Conservation (phyloP, 2,329 filamentous ascomycete species). For the Ophiostoma perfectum region DNA sequence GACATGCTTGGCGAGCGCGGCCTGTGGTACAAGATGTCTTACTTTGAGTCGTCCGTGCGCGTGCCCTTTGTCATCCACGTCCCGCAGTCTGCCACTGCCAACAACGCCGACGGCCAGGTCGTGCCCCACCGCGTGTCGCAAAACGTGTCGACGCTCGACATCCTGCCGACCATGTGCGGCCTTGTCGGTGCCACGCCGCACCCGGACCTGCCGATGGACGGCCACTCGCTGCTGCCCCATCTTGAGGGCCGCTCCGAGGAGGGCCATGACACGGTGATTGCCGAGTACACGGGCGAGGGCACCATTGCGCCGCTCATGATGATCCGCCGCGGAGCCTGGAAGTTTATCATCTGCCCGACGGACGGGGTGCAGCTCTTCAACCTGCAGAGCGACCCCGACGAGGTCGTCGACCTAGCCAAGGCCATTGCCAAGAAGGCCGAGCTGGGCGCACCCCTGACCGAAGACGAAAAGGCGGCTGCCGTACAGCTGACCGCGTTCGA, state of each 20-base stretch:
- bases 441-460: slow-evolving; percentile 32
- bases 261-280: slow-evolving; percentile 70
- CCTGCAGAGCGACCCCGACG: slow-evolving; percentile 66
- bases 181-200: slow-evolving; percentile 67
- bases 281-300: slow-evolving; percentile 92
- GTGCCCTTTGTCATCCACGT: slow-evolving; percentile 83
- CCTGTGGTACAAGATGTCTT: slow-evolving; percentile 91
- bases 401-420: slow-evolving; percentile 67
- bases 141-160: slow-evolving; percentile 86
- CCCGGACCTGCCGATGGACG: slow-evolving; percentile 75
- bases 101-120: slow-evolving; percentile 37
- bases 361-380: slow-evolving; percentile 84
- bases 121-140: slow-evolving; percentile 68
- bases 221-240: slow-evolving; percentile 73
- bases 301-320: slow-evolving; percentile 87
- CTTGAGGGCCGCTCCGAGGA: slow-evolving; percentile 49
- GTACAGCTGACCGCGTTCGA: slow-evolving; percentile 61
- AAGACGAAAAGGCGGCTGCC: slow-evolving; percentile 44
- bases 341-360: slow-evolving; percentile 79
- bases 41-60: slow-evolving; percentile 85
- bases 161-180: slow-evolving; percentile 83
- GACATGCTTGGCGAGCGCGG: slow-evolving; percentile 93
- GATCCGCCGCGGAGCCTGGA: slow-evolving; percentile 86
- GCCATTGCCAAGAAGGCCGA: slow-evolving; percentile 36
- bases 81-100: slow-evolving; percentile 45